Conservation (phyloP, 208 protist species). For the Trypanosoma boissoni region DNA sequence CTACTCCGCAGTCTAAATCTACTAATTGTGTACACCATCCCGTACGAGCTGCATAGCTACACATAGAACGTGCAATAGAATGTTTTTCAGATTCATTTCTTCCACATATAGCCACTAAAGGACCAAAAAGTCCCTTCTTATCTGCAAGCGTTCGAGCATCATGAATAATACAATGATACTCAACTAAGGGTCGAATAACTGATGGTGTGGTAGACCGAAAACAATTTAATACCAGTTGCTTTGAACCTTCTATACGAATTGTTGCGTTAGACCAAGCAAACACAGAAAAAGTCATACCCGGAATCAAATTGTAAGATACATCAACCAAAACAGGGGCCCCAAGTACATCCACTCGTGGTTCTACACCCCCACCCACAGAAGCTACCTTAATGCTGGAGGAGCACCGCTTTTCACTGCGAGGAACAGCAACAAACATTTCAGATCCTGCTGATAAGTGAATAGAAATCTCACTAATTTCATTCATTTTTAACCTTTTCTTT, state of each 20-base stretch:
- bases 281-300: constrained; percentile 40
- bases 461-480: constrained; percentile 12
- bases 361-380: constrained; percentile 30
- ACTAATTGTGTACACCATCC: constrained; percentile 76
- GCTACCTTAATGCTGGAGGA: constrained; percentile 49
- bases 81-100: constrained; percentile 40
- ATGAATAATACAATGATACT: constrained; percentile 81
- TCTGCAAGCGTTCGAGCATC: constrained; percentile 41
- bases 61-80: constrained; percentile 50
- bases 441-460: constrained; percentile 37
- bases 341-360: constrained; percentile 69
- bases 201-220: constrained; percentile 43
- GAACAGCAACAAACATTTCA: constrained; percentile 61
- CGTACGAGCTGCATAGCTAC: constrained; percentile 71
- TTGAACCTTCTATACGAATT: constrained; percentile 60
- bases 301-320: constrained; percentile 67
- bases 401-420: constrained; percentile 41
- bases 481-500: no score
- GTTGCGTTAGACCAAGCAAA: constrained; percentile 65
- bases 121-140: constrained; percentile 37
- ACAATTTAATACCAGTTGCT: constrained; percentile 53
- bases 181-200: constrained; percentile 60
- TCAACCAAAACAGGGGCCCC: constrained; percentile 61
- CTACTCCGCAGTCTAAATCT: constrained; percentile 59
- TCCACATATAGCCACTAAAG: constrained; percentile 73